A percentile compares a stretch with the other conserved stretches of the same genome.
These are phyloP conservation scores for Ogataea thermomethanolica DNA, from an alignment of 805 yeast species.

Conservation along the genomic window DNA sequence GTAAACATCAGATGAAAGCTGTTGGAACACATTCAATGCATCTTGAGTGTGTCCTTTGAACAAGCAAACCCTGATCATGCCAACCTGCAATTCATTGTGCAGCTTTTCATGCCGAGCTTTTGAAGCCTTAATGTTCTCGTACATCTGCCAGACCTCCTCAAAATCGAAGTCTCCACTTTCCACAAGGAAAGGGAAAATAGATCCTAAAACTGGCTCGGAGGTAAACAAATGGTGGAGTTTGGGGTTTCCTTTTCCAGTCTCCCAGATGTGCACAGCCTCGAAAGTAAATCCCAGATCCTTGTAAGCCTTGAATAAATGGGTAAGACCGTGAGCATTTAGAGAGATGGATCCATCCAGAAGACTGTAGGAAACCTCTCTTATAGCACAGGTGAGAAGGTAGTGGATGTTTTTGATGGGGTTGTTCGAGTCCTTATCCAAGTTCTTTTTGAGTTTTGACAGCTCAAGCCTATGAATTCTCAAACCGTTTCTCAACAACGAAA, in stretches of 20 bases:
- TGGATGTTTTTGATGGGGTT: slow-evolving; percentile 55
- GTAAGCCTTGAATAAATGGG: slow-evolving; percentile 54
- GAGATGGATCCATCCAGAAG: slow-evolving; percentile 41
- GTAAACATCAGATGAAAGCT: slow-evolving; percentile 51
- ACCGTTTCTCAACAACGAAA: slow-evolving; percentile 52
- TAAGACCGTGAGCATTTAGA: slow-evolving; percentile 51
- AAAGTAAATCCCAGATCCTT: slow-evolving; percentile 57
- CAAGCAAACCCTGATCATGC: slow-evolving; percentile 73
- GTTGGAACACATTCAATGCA: slow-evolving; percentile 63
- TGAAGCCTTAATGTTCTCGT: slow-evolving; percentile 36
- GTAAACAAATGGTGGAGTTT: slow-evolving; percentile 45
- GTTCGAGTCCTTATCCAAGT: slow-evolving; percentile 55
- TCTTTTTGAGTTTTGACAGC: slow-evolving; percentile 51
- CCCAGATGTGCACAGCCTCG: slow-evolving; percentile 72
- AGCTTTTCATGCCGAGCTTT: slow-evolving; percentile 32
- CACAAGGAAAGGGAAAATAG: slow-evolving; percentile 62
- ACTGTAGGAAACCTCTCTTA: slow-evolving; percentile 51
- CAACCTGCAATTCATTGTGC: slow-evolving; percentile 52
- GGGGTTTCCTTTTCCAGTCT: slow-evolving; percentile 49
- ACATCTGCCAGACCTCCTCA: slow-evolving; percentile 57
- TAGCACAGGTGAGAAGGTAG: slow-evolving; percentile 44
- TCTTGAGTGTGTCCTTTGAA: slow-evolving; percentile 59
- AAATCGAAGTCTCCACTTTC: slow-evolving; percentile 57
- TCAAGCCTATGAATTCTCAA: slow-evolving; percentile 54
- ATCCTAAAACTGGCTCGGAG: slow-evolving; percentile 64